A percentile compares a stretch with the other conserved stretches of the same genome.
These are phyloP conservation scores for Acacia acuminata DNA, from an alignment of 306 rosid species.

Conservation along the genomic window DNA sequence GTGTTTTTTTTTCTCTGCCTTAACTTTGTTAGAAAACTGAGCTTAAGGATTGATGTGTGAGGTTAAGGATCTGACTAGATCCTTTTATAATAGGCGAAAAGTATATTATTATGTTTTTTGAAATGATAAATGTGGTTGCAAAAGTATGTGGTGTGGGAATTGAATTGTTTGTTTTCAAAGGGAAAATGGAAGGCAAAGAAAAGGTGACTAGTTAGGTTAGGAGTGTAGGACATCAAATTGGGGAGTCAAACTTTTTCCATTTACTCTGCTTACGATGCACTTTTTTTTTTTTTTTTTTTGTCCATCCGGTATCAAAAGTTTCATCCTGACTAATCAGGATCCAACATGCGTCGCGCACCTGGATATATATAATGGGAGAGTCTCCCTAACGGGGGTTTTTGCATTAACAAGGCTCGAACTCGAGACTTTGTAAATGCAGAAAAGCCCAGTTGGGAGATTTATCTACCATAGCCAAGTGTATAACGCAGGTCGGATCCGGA, in stretches of 20 bases:
- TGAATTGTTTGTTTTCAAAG: background rate
- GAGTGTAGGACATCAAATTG: background rate
- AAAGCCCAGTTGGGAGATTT: too few relatives aligned
- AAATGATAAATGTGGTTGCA: background rate
- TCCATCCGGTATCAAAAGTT: too few relatives aligned
- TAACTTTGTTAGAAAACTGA: conserved; percentile 31
- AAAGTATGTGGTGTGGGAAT: background rate
- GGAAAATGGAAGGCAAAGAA: background rate
- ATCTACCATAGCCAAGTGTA: too few relatives aligned
- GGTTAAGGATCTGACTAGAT: conserved; percentile 34
- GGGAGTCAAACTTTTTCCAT: background rate
- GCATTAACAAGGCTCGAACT: too few relatives aligned
- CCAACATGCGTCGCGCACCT: too few relatives aligned
- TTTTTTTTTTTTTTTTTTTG: too few relatives aligned
- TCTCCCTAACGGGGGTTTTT: too few relatives aligned
- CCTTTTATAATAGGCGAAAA: conserved; percentile 45
- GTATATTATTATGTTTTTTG: background rate
- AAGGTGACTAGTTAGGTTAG: background rate
- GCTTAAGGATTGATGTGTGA: conserved; percentile 12
- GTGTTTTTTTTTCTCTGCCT: background rate
- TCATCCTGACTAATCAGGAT: too few relatives aligned
- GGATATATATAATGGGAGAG: too few relatives aligned
- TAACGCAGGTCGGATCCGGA: too few relatives aligned
- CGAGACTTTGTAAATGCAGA: too few relatives aligned
- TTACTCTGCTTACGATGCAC: background rate